Conservation (phyloP, 345 rosid genomes). For the Gossypioides kirkii region DNA sequence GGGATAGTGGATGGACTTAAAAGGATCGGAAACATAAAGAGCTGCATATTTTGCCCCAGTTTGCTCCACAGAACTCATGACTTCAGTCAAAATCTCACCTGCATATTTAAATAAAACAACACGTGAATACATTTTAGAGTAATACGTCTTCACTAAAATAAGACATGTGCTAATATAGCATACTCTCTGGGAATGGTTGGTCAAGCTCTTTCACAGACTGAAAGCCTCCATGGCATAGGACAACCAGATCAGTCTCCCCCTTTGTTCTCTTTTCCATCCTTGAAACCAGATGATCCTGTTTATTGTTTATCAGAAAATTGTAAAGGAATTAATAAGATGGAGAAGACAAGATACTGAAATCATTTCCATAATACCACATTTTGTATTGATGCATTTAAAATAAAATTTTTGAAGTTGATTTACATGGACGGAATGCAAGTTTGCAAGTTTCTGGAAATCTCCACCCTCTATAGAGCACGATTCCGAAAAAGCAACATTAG, state of each 20-base stretch:
- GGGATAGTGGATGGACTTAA: constrained; percentile 46
- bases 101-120: constrained; percentile 19
- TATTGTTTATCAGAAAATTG: constrained; percentile 17
- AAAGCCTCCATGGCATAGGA: constrained; percentile 56
- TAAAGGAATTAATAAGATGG: background rate
- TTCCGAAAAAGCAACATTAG: constrained; percentile 63
- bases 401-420: constrained; percentile 10
- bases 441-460: constrained; percentile 53
- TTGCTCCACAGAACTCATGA: constrained; percentile 59
- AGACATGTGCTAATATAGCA: constrained; percentile 17
- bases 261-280: constrained; percentile 51
- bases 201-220: constrained; percentile 34
- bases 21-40: constrained; percentile 78
- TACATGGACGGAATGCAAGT: constrained; percentile 61
- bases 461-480: constrained; percentile 64
- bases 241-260: constrained; percentile 68
- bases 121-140: constrained; percentile 3
- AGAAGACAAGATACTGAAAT: background rate
- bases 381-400: background rate
- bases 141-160: constrained; percentile 10
- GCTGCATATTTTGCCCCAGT: constrained; percentile 63
- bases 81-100: constrained; percentile 65
- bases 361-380: background rate
- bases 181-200: constrained; percentile 53
- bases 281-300: constrained; percentile 65